A percentile compares a stretch with the other conserved stretches of the same genome.
Conservation (phyloP, 768 basidiomycete genomes). For the Strobilomyces dryophilus region DNA sequence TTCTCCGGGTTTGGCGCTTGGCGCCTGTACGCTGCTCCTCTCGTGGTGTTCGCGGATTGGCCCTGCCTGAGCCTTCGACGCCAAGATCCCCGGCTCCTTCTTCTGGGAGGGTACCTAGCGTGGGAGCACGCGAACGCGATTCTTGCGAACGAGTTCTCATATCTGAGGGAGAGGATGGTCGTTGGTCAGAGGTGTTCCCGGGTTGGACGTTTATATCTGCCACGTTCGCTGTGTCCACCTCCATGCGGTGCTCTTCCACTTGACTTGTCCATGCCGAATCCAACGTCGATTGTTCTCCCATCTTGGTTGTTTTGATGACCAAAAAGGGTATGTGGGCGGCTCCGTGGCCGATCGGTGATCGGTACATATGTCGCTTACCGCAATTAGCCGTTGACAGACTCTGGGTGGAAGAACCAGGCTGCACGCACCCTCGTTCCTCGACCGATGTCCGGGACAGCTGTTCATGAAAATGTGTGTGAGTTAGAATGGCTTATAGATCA, state of each 20-base stretch:
- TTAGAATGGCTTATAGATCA: too few relatives aligned
- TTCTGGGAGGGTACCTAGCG: background rate
- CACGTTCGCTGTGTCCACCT: background rate
- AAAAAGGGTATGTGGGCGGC: background rate
- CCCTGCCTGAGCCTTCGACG: too few relatives aligned
- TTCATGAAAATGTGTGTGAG: too few relatives aligned
- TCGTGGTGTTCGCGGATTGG: too few relatives aligned
- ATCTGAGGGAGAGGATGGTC: background rate
- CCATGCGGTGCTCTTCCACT: background rate
- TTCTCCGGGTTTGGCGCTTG: too few relatives aligned
- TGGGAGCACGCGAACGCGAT: background rate
- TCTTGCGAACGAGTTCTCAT: background rate
- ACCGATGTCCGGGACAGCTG: too few relatives aligned
- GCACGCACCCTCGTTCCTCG: too few relatives aligned
- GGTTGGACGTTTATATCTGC: background rate
- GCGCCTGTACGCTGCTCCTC: too few relatives aligned
- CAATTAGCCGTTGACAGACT: too few relatives aligned
- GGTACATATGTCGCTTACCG: too few relatives aligned
- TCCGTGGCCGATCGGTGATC: background rate
- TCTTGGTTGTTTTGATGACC: background rate
- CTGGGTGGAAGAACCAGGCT: too few relatives aligned
- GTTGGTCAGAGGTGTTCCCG: background rate
- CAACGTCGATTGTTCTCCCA: background rate
- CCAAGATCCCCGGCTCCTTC: too few relatives aligned
- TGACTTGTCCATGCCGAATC: background rate